Evolutionary conservation across 441 rosid species (phyloP), one percentile per base, ranked within the genome.

Genomic region (Gossypium gossypioides): DNA sequence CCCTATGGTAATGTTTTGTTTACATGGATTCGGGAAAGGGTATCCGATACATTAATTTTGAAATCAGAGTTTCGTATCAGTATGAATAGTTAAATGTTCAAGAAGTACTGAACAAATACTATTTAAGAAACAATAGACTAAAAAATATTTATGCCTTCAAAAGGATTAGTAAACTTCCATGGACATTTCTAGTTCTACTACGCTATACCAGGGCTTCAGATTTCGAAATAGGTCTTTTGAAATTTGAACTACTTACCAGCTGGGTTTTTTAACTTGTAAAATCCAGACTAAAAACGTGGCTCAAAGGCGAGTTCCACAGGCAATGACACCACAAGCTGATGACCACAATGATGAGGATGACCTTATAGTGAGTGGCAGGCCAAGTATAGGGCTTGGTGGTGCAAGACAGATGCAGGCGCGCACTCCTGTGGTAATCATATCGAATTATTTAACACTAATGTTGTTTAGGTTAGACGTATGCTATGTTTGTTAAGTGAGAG

Each of bases 371-470:
- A 74, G 78, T 75, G 77, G 74, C 72, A 74, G 68, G 59, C 65
- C 83, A 8, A 80, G 84, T 34, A 79, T 84, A 54, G 83, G 91
- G 65, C 89, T 79, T 58, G 84, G 81, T 19, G 81, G 82, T 65
- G 88, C 85, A 74, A 80, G 81, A 55, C 68, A 81, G 67, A 76
- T 76, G 81, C 80, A 68, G 37, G 68, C 84, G 18, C 81, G 76
- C 61, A 78, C 91, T 74, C 84, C 85, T 68, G 61, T 79, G 87
- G 89, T 85, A 82, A 77, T 48, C 65, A 40, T 42, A 65, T 70
- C 1, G 19, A 42, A 22, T 74, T 40, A 18, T 34, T 42, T 52
- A 19, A 0, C 18, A 51, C 6, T 15, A 69, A 52, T 54, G 8
- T 51, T 44, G 56, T 46, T 13, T 12, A 21, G 0, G 24, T 15